Evolutionary conservation across 345 rosid species (phyloP).

Genomic region (Psidium friedrichsthalianum): DNA sequence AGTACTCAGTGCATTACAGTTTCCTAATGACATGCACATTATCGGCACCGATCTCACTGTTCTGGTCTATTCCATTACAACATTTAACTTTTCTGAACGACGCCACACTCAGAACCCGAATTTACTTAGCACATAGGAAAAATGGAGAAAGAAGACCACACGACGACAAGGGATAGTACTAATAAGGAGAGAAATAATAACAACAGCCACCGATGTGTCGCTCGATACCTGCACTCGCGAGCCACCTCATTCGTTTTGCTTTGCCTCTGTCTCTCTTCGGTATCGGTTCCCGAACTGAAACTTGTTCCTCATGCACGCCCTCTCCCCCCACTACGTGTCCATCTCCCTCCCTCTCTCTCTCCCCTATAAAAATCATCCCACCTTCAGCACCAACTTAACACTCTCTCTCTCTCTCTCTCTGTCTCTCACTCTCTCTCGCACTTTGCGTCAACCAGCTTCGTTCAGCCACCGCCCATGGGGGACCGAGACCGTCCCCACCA

Average conservation of each 20-base stretch:
- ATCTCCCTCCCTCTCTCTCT: neutral
- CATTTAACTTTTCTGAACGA: neutral
- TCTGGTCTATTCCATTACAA: neutral
- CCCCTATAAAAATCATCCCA: neutral
- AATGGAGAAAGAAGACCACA: neutral
- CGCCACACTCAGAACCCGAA: neutral
- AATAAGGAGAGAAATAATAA: neutral
- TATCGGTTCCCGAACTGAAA: neutral
- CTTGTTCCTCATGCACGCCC: conserved; percentile 10
- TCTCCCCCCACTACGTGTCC: conserved; percentile 8
- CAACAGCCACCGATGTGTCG: neutral
- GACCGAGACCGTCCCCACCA: conserved; percentile 33
- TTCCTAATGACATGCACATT: neutral
- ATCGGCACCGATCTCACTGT: too few relatives aligned
- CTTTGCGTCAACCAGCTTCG: neutral
- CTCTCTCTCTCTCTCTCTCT: neutral
- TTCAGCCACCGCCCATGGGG: neutral
- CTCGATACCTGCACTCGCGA: neutral
- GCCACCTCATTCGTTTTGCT: neutral
- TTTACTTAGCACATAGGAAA: neutral
- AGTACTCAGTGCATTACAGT: neutral
- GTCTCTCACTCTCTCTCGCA: neutral
- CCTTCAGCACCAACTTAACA: neutral
- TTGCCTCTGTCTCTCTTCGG: neutral
- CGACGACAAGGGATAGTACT: neutral